These are phyloP conservation scores for Parietichytrium sp. DNA, from an alignment of 108 stramenopile genomes.

Conservation along the genomic window DNA sequence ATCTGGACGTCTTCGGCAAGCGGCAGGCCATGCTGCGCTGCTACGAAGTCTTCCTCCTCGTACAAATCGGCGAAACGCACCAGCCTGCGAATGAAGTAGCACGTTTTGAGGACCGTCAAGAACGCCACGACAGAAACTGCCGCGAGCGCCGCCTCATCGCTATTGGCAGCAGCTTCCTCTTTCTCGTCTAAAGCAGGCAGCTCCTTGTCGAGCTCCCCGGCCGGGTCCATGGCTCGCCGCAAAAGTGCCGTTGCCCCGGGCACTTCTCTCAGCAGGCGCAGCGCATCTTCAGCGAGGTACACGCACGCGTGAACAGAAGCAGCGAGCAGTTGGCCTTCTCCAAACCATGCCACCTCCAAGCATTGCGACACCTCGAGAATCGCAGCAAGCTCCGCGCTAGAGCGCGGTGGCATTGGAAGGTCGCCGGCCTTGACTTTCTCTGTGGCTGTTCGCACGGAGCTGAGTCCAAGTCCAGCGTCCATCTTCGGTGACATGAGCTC, in stretches of 20 bases:
- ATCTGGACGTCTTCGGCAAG: no score
- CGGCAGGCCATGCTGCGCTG: no score
- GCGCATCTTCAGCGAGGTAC: background rate
- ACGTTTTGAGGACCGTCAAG: background rate
- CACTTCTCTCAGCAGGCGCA: background rate
- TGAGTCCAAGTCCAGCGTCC: constrained; percentile 19
- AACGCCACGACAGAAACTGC: background rate
- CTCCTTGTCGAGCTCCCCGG: no score
- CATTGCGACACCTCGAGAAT: no score
- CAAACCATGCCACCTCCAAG: constrained; percentile 3
- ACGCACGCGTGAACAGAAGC: constrained; percentile 14
- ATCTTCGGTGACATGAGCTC: constrained; percentile 41
- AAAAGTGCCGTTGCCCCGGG: no score
- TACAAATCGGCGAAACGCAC: constrained; percentile 1
- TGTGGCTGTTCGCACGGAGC: background rate
- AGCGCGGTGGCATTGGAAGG: no score
- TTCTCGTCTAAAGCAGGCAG: no score
- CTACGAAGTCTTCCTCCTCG: constrained; percentile 16
- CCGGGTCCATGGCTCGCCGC: no score
- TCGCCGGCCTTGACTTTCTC: no score
- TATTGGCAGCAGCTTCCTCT: background rate
- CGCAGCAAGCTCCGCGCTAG: no score
- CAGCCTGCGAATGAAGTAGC: background rate
- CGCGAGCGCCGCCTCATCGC: background rate
- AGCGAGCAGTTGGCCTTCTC: constrained; percentile 31